Base-by-base conservation (phyloP, 73 alveolate genomes). In the Tetrahymena borealis region DNA sequence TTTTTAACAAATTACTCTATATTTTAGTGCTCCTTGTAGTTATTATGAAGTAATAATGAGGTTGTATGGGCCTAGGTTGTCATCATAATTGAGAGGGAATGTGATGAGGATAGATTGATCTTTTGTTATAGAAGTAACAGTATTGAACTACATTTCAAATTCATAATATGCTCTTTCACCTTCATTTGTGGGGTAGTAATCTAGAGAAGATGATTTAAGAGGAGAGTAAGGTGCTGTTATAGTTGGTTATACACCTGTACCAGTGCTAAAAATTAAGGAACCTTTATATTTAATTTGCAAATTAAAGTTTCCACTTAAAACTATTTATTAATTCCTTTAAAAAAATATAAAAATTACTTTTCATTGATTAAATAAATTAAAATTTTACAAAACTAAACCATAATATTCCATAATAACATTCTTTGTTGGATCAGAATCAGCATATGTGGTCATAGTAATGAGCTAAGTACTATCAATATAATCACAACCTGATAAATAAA, bases 151-250 rank as follows among this genome's bases (percentile, higher is more conserved):
- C 38, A 93, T 38, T 6, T 32, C 10, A 41, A 93, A 93, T 33
- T 79, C 78, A 12, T 93, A 93, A 38, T 93, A 93, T 12, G 95
- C 95, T 39, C 60, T 93, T 85, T 93, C 95, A 11, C 93, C 95
- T 85, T 93, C 95, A 93, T 93, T 93, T 90, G 38, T 28, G 13
- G 95, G 95, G 20, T 39, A 79, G 78, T 79, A 93, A 33, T 38
- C 38, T 33, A 93, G 79, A 20, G 38, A 39, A 31, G 33, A 11
- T 8, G 90, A 79, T 38, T 41, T 36, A 13, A 39, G 32, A 0
- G 28, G 2, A 20, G 85, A 18, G 9, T 39, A 78, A 24, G 78
- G 32, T 7, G 16, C 42, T 40, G 78, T 31, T 36, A 93, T 90
- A 0, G 91, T 39, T 32, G 95, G 91, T 13, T 40, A 16, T 11